These are phyloP conservation scores for Pythium folliculosum DNA, from an alignment of 352 stramenopile genomes.

Conservation along the genomic window DNA sequence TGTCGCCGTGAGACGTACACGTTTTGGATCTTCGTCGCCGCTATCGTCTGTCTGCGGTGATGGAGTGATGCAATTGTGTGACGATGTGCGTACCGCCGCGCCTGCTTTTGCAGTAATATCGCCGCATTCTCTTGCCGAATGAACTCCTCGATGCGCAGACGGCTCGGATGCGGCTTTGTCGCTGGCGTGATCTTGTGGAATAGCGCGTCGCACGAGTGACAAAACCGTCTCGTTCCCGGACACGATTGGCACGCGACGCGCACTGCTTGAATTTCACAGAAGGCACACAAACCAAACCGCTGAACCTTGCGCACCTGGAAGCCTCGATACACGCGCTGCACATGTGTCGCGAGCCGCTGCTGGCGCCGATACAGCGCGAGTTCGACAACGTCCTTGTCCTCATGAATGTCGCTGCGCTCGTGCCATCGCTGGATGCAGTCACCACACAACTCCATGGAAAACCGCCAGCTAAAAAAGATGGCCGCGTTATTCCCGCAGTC, in stretches of 20 bases:
- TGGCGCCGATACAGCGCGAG: conserved; percentile 40
- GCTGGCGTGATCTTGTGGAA: conserved; percentile 32
- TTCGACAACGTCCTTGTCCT: conserved; percentile 22
- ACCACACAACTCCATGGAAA: conserved; percentile 36
- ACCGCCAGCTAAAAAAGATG: conserved; percentile 35
- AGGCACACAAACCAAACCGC: conserved; percentile 38
- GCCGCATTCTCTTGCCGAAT: conserved; percentile 34
- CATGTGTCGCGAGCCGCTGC: conserved; percentile 20
- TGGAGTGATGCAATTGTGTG: conserved; percentile 28
- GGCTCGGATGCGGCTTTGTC: conserved; percentile 7
- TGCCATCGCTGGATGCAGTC: conserved; percentile 31
- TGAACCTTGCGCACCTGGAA: conserved; percentile 31
- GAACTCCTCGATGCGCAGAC: conserved; percentile 35
- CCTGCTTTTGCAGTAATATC: conserved; percentile 43
- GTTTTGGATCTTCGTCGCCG: conserved; percentile 41
- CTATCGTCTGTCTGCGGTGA: conserved; percentile 13
- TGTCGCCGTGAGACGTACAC: conserved; percentile 37
- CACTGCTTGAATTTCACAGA: conserved; percentile 45
- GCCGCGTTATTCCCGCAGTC: conserved; percentile 45
- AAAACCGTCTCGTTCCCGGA: conserved; percentile 32
- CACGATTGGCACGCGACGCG: conserved; percentile 48
- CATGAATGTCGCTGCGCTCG: not conserved
- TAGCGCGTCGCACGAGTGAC: conserved; percentile 44
- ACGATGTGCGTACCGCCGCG: conserved; percentile 43
- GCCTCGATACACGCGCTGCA: conserved; percentile 43